These are phyloP conservation scores for Colletotrichum lindemuthianum DNA, from an alignment of 2,329 filamentous ascomycete species.

Conservation along the genomic window DNA sequence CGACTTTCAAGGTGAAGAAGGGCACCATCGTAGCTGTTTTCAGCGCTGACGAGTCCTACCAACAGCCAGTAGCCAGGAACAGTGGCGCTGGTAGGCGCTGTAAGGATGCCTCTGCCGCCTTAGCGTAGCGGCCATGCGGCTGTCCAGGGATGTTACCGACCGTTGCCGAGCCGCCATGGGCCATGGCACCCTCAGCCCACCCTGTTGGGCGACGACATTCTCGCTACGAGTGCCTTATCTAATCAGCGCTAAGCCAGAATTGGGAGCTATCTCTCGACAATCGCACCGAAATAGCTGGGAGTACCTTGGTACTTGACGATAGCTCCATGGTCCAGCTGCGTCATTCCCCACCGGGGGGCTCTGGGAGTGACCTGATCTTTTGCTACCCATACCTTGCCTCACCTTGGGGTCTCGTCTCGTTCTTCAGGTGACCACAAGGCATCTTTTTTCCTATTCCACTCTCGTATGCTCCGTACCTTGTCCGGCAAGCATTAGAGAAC, in stretches of 20 bases:
- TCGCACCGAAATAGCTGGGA: too few species aligned
- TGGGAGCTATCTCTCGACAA: background rate
- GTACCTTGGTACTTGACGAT: background rate
- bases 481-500: background rate
- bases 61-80: constrained; percentile 1
- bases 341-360: constrained; percentile 36
- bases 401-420: too few species aligned
- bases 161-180: constrained; percentile 25
- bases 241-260: background rate
- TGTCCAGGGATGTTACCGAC: constrained; percentile 28
- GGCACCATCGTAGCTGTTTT: constrained; percentile 4
- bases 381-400: background rate
- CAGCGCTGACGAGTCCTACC: constrained; percentile 5
- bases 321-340: constrained; percentile 3
- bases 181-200: constrained; percentile 9
- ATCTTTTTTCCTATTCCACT: too few species aligned
- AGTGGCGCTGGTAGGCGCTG: constrained; percentile 2
- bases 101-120: background rate
- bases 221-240: background rate
- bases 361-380: constrained; percentile 35
- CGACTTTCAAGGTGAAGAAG: constrained; percentile 1
- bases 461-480: background rate
- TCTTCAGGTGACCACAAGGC: too few species aligned
- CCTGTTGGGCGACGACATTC: constrained; percentile 3
- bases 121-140: constrained; percentile 24